Base-by-base conservation (phyloP, 371 early-diverging fungal species). In the Ordospora pajunii region DNA sequence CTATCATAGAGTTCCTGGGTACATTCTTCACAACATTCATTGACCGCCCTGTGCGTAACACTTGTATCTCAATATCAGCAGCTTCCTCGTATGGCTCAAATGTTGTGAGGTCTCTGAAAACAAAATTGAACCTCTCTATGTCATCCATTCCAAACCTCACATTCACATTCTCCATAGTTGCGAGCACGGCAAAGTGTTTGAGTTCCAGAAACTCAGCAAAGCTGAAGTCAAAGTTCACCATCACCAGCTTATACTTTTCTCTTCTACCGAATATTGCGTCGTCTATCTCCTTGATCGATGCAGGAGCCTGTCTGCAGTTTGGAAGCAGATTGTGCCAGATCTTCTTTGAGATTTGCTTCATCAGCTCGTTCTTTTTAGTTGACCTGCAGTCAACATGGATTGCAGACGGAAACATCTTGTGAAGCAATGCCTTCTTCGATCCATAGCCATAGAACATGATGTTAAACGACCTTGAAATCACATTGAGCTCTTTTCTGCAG, bases 371-470 rank as follows among this genome's bases (percentile, higher is more conserved):
- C 42, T 40, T 27, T 5, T 27, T 69, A 12, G 43, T 65, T 65
- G 49, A 67, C 7, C 58, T 54, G 49, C 66, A 51, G 64, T 83
- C 76, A 22, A 80, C 50, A 44, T 72, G 22, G 6, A 54, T 14
- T 42, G 78, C 70, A 8, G 76, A 51, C 25, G 83, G 81, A 72
- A 83, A 83, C 48, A 83, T 67, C 32, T 70, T 51, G 4, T 25
- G 45, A 6, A 83, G 66, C 21, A 81, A 50, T 1, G 70, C 42
- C 46, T 51, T 69, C 70, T 83, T 83, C 25, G 64, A 72, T 21
- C 83, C 83, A 67, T 81, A 83, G 23, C 83, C 83, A 52, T 81
- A 83, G 54, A 80, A 80, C 17, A 83, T 42, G 22, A 83, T 50
- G 53, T 83, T 83, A 64, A 79, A 83, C 17, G 52, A 17, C 37